Evolutionary conservation across 2,329 filamentous ascomycete species (phyloP).

Genomic region (Zalaria obscura): DNA sequence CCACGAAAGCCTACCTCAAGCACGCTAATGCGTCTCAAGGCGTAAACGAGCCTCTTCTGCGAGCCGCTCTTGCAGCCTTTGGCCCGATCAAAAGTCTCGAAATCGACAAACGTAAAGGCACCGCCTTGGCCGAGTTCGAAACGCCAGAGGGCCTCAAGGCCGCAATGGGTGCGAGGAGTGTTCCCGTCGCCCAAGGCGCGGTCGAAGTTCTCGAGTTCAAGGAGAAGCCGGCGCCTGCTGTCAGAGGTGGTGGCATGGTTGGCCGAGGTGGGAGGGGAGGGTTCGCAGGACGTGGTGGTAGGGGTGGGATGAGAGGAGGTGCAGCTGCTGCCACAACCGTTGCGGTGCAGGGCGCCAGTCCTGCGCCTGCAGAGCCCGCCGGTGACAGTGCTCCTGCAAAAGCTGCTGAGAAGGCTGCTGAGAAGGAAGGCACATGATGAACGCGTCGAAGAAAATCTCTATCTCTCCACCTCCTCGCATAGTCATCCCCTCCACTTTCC

Average conservation of each 20-base stretch:
- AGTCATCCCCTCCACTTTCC: no score
- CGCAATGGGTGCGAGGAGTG: slow-evolving; percentile 67
- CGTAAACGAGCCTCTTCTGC: slow-evolving; percentile 69
- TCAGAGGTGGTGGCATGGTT: slow-evolving; percentile 5
- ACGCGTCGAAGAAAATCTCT: no score
- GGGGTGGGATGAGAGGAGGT: slow-evolving; percentile 5
- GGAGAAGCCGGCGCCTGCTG: slow-evolving; percentile 25
- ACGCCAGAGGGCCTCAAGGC: slow-evolving; percentile 58
- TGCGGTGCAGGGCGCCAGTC: neutral
- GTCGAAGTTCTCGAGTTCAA: slow-evolving; percentile 80
- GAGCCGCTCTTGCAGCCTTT: slow-evolving; percentile 58
- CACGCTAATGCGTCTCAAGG: slow-evolving; percentile 71
- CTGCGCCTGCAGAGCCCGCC: neutral
- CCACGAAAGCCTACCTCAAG: slow-evolving; percentile 40
- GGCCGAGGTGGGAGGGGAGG: slow-evolving; percentile 1
- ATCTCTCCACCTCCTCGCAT: no score
- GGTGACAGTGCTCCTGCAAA: neutral
- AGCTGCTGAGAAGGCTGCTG: no score
- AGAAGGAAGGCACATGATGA: no score
- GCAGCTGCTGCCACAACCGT: slow-evolving; percentile 5
- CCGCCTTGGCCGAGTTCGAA: slow-evolving; percentile 82
- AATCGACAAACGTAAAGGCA: slow-evolving; percentile 88
- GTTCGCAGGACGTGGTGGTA: slow-evolving; percentile 2
- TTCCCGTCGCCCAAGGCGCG: slow-evolving; percentile 69
- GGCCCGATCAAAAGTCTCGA: slow-evolving; percentile 69